These are phyloP conservation scores for Hebeloma cylindrosporum DNA, from an alignment of 768 basidiomycete genomes.

Conservation along the genomic window DNA sequence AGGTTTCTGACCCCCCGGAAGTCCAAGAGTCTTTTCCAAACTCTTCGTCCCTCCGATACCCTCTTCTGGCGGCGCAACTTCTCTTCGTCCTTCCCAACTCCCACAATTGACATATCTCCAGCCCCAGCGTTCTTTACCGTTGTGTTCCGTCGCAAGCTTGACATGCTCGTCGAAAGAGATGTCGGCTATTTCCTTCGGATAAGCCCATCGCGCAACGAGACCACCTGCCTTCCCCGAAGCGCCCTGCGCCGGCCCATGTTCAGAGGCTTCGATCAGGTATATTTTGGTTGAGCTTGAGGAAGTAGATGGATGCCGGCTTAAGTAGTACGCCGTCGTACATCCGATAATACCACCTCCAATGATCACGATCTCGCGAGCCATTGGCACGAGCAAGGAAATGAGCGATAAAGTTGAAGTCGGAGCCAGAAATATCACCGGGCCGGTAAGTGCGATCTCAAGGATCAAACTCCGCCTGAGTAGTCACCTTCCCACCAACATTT, in stretches of 20 bases:
- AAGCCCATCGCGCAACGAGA: slow-evolving; percentile 85
- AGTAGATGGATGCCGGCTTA: slow-evolving; percentile 54
- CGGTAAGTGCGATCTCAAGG: too few relatives aligned
- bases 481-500: too few relatives aligned
- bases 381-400: neutral
- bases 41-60: slow-evolving; percentile 41
- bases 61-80: slow-evolving; percentile 28
- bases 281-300: slow-evolving; percentile 43
- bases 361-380: slow-evolving; percentile 56
- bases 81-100: slow-evolving; percentile 68
- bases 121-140: slow-evolving; percentile 76
- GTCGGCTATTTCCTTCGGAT: slow-evolving; percentile 64
- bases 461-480: too few relatives aligned
- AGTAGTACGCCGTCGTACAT: slow-evolving; percentile 79
- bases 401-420: too few relatives aligned
- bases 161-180: slow-evolving; percentile 78
- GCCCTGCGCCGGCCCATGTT: slow-evolving; percentile 67
- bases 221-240: slow-evolving; percentile 86
- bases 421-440: too few relatives aligned
- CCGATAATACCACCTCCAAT: slow-evolving; percentile 90
- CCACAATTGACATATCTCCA: slow-evolving; percentile 77
- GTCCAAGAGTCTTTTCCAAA: slow-evolving; percentile 55
- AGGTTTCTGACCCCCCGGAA: slow-evolving; percentile 32
- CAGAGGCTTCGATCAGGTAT: slow-evolving; percentile 73
- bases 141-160: slow-evolving; percentile 65